Conservation (phyloP, 805 yeast genomes). For the Cyberlindnera euphorbiiphila region DNA sequence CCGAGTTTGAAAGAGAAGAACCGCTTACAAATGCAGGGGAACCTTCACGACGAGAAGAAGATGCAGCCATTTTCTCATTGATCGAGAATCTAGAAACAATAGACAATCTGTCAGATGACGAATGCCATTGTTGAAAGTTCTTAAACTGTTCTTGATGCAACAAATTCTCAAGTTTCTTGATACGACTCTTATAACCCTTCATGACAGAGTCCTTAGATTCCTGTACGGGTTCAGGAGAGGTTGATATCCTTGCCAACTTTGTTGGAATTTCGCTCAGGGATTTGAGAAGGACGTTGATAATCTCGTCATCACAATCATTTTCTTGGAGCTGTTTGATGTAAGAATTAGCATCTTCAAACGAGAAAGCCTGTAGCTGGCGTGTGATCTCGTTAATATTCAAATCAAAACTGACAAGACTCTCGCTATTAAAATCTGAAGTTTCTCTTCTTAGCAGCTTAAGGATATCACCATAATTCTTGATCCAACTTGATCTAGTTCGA, state of each 20-base stretch:
- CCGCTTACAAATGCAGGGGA: background rate
- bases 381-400: conserved; percentile 10
- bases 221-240: conserved; percentile 2
- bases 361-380: background rate
- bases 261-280: conserved; percentile 34
- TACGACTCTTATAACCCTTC: conserved; percentile 64
- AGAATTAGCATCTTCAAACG: conserved; percentile 29
- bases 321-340: conserved; percentile 37
- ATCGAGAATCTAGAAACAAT: conserved; percentile 14
- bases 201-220: conserved; percentile 35
- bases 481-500: conserved; percentile 57
- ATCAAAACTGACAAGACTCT: conserved; percentile 20
- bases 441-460: conserved; percentile 33
- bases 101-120: conserved; percentile 22
- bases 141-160: conserved; percentile 69
- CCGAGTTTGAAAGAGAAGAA: conserved; percentile 8
- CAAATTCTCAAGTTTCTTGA: conserved; percentile 71
- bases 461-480: conserved; percentile 51
- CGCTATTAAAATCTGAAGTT: conserved; percentile 22
- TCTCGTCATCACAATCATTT: conserved; percentile 29
- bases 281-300: conserved; percentile 34
- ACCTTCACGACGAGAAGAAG: conserved; percentile 4
- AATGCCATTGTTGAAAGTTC: conserved; percentile 44
- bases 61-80: conserved; percentile 9
- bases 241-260: conserved; percentile 20